phyloP scores from a whole-genome alignment of 331 rosid species.

The Telfairia occidentalis region DNA sequence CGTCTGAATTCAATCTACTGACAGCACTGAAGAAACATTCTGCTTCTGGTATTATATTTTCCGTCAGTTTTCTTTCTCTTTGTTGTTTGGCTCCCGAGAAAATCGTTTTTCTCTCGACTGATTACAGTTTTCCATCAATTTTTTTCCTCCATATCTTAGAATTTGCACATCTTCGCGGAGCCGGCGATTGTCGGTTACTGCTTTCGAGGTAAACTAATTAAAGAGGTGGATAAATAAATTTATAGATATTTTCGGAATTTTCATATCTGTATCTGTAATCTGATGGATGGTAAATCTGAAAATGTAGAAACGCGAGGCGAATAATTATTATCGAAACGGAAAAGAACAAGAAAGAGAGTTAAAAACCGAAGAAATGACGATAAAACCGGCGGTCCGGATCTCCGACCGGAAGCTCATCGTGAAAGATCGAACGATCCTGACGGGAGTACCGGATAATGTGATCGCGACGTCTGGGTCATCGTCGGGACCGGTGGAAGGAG shows the following conservation, averaged over 20 bases:
- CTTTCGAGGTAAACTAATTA: constrained; percentile 39
- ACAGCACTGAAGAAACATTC: constrained; percentile 1
- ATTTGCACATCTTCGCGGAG: constrained; percentile 16
- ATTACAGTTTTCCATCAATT: constrained; percentile 19
- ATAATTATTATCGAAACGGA: neutral
- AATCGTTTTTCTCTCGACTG: constrained; percentile 14
- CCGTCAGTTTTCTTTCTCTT: neutral
- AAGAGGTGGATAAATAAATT: neutral
- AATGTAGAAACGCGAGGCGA: constrained; percentile 20
- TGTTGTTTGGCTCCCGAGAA: constrained; percentile 8
- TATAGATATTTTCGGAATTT: neutral
- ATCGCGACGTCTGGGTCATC: constrained; percentile 45
- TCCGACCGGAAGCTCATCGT: constrained; percentile 51
- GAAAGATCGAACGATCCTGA: constrained; percentile 51
- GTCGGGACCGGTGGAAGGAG: constrained; percentile 54
- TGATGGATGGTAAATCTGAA: neutral
- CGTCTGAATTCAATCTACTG: neutral
- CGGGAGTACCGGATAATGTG: constrained; percentile 63
- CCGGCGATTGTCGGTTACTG: constrained; percentile 12
- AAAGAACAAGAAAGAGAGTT: neutral
- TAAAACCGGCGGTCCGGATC: constrained; percentile 47
- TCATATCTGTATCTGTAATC: neutral
- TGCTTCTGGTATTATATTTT: constrained; percentile 37
- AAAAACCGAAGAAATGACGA: constrained; percentile 47
- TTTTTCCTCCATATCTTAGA: constrained; percentile 35